These are phyloP conservation scores for Boletus barrowsii DNA, from an alignment of 768 basidiomycete genomes.

Conservation along the genomic window DNA sequence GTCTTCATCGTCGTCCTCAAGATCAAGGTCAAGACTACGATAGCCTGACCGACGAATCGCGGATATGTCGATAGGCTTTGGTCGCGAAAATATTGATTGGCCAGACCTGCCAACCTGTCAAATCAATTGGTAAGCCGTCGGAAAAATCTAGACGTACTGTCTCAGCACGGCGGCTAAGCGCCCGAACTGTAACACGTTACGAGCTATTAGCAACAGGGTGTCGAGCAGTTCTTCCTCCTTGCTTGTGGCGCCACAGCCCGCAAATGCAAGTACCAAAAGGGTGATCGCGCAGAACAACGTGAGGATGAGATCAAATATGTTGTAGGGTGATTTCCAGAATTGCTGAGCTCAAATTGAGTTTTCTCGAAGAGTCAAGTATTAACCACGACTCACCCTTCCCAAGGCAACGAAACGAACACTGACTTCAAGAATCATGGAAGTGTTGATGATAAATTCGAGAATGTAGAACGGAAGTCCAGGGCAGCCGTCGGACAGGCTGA, in stretches of 20 bases:
- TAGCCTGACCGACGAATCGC: slow-evolving; percentile 64
- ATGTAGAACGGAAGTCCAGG: slow-evolving; percentile 87
- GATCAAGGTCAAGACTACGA: slow-evolving; percentile 63
- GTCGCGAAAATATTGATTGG: slow-evolving; percentile 83
- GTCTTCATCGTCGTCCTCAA: slow-evolving; percentile 60
- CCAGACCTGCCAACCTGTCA: slow-evolving; percentile 57
- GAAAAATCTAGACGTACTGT: slow-evolving; percentile 57
- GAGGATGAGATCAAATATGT: slow-evolving; percentile 82
- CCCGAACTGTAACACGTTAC: slow-evolving; percentile 91
- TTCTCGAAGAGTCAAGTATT: background rate
- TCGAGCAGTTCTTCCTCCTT: slow-evolving; percentile 95
- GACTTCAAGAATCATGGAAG: slow-evolving; percentile 93
- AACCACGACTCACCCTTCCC: slow-evolving; percentile 65
- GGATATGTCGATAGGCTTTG: slow-evolving; percentile 82
- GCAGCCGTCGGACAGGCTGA: slow-evolving; percentile 81
- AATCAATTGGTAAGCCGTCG: background rate
- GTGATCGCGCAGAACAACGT: slow-evolving; percentile 90
- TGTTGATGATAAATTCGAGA: slow-evolving; percentile 85
- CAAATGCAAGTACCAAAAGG: slow-evolving; percentile 81
- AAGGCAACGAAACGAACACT: slow-evolving; percentile 88
- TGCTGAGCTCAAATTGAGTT: slow-evolving; percentile 48
- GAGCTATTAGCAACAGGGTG: slow-evolving; percentile 84
- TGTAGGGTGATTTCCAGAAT: slow-evolving; percentile 96
- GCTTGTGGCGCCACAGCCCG: slow-evolving; percentile 77
- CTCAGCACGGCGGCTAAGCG: slow-evolving; percentile 91